A percentile compares a stretch with the other conserved stretches of the same genome.
Conservation (phyloP, 2,329 filamentous ascomycete genomes). For the Aspergillus sp. region DNA sequence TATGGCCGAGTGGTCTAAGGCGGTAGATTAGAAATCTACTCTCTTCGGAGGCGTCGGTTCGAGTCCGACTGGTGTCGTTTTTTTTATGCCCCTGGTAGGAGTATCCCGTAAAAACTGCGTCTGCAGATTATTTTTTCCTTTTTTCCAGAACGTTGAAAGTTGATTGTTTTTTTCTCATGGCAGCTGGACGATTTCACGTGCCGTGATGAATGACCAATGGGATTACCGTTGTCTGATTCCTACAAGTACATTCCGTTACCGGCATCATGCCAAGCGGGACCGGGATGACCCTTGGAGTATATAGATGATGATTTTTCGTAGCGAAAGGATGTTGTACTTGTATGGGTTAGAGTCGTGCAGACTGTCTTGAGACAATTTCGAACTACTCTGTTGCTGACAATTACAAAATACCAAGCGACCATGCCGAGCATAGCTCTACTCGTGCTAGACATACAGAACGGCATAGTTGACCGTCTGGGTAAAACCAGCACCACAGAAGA, state of each 20-base stretch:
- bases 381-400: too few relatives aligned
- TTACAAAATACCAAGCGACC: background rate
- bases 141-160: background rate
- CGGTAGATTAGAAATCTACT: slow-evolving; percentile 1
- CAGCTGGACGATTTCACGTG: background rate
- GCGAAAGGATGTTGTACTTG: background rate
- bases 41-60: slow-evolving; percentile 1
- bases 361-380: too few relatives aligned
- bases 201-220: background rate
- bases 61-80: slow-evolving; percentile 1
- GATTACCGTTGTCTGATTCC: too few relatives aligned
- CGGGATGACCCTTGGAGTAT: background rate
- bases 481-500: slow-evolving; percentile 4
- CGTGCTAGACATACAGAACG: slow-evolving; percentile 31
- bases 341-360: too few relatives aligned
- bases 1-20: slow-evolving; percentile 1
- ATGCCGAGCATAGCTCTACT: slow-evolving; percentile 27
- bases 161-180: background rate
- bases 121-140: background rate
- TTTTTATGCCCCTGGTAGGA: background rate
- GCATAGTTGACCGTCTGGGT: slow-evolving; percentile 18
- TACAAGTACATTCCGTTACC: background rate
- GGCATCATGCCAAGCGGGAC: background rate
- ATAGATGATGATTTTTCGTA: background rate
- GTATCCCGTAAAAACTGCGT: too few relatives aligned